Conservation (phyloP, 352 stramenopile species). For the Globisporangium uncinulatum region DNA sequence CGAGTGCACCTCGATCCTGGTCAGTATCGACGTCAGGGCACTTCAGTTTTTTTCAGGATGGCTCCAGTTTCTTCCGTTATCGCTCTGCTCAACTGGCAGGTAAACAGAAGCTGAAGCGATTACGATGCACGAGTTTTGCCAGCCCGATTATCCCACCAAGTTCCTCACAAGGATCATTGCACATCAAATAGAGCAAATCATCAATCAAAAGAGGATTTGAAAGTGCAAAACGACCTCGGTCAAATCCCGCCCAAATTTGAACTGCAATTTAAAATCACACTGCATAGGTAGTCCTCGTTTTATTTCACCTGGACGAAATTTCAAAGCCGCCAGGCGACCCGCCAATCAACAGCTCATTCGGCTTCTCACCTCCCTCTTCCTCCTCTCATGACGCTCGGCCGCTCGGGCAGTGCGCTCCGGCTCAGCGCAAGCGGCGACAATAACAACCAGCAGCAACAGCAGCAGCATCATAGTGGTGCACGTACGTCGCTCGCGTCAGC, state of each 20-base stretch:
- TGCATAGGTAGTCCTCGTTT: too few species aligned
- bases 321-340: background rate
- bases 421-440: slow-evolving; percentile 7
- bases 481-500: background rate
- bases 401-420: slow-evolving; percentile 9
- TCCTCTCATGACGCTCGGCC: slow-evolving; percentile 12
- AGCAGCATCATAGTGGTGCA: too few species aligned
- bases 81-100: background rate
- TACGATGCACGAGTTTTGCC: background rate
- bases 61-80: background rate
- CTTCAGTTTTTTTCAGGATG: background rate
- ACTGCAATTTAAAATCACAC: too few species aligned
- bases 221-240: too few species aligned
- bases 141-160: background rate
- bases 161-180: background rate
- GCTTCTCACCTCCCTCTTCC: background rate
- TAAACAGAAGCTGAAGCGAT: background rate
- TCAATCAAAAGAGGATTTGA: too few species aligned
- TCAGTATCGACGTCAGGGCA: too few species aligned
- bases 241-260: too few species aligned
- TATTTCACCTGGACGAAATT: too few species aligned
- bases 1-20: too few species aligned
- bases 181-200: too few species aligned
- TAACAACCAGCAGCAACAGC: slow-evolving; percentile 5
- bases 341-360: background rate